These are phyloP conservation scores for Sarocladium oryzae DNA, from an alignment of 2,329 filamentous ascomycete species.

Conservation along the genomic window DNA sequence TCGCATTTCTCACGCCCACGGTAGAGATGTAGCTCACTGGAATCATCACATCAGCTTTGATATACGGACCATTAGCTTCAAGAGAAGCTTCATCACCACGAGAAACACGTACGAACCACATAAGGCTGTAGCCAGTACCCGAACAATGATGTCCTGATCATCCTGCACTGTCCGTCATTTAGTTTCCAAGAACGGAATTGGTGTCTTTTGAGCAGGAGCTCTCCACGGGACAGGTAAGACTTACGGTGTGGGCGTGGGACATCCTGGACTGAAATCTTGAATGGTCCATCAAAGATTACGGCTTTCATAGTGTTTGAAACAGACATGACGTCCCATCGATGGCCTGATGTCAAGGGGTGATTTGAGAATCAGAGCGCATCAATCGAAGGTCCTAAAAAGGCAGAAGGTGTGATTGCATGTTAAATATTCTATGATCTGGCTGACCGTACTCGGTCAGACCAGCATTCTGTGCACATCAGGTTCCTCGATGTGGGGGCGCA, in stretches of 20 bases:
- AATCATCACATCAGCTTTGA: not conserved
- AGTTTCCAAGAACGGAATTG: too few relatives aligned
- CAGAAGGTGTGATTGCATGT: too few relatives aligned
- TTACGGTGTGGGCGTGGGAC: conserved; percentile 57
- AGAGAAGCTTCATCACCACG: not conserved
- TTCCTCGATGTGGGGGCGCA: too few relatives aligned
- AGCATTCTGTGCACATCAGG: too few relatives aligned
- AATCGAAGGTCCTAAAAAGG: too few relatives aligned
- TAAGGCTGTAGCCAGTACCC: conserved; percentile 69
- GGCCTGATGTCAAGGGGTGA: too few relatives aligned
- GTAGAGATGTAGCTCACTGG: conserved; percentile 65
- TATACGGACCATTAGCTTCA: not conserved
- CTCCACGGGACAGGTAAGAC: too few relatives aligned
- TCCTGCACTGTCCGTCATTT: conserved; percentile 44
- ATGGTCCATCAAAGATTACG: conserved; percentile 77
- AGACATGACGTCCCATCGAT: not conserved
- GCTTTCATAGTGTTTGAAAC: conserved; percentile 67
- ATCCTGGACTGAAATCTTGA: conserved; percentile 69
- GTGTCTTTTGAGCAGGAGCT: too few relatives aligned
- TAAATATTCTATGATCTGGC: too few relatives aligned
- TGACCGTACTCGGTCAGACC: too few relatives aligned
- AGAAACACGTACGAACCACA: conserved; percentile 63
- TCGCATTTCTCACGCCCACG: conserved; percentile 64
- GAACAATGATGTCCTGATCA: conserved; percentile 67
- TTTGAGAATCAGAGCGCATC: too few relatives aligned